A percentile compares a stretch with the other conserved stretches of the same genome.
Conservation (phyloP, 805 yeast species). For the Yueomyces sinensis region DNA sequence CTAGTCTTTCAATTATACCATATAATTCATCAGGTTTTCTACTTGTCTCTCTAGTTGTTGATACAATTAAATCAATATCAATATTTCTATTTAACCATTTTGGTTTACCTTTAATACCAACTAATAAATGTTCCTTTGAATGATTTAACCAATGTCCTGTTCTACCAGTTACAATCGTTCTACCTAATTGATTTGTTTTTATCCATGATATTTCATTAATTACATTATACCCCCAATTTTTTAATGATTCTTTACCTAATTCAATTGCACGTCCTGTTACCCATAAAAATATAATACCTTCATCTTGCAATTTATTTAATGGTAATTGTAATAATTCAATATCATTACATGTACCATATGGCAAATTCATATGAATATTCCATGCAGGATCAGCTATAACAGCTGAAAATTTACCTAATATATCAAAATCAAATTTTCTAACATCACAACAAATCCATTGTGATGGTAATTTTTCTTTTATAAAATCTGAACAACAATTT, state of each 20-base stretch:
- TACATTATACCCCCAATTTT: constrained; percentile 71
- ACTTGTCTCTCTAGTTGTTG: constrained; percentile 77
- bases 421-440: constrained; percentile 50
- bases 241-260: constrained; percentile 64
- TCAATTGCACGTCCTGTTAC: constrained; percentile 93
- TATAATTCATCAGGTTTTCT: constrained; percentile 88
- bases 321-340: constrained; percentile 57
- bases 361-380: constrained; percentile 86
- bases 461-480: constrained; percentile 33
- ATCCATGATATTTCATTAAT: constrained; percentile 82
- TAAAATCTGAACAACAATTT: constrained; percentile 22
- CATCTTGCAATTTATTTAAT: constrained; percentile 59
- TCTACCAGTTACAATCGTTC: constrained; percentile 89
- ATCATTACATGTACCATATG: constrained; percentile 69
- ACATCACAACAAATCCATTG: constrained; percentile 89
- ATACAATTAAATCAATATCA: constrained; percentile 68
- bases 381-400: constrained; percentile 92
- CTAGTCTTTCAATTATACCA: constrained; percentile 73
- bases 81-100: constrained; percentile 51
- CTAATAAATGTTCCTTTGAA: constrained; percentile 79
- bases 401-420: constrained; percentile 70
- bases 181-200: constrained; percentile 72
- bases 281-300: constrained; percentile 79
- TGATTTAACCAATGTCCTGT: constrained; percentile 97
- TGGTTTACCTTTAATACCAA: constrained; percentile 76